Evolutionary conservation across 345 rosid genomes (phyloP), one percentile per base, ranked within the genome.

Genomic region (Heritiera littoralis): DNA sequence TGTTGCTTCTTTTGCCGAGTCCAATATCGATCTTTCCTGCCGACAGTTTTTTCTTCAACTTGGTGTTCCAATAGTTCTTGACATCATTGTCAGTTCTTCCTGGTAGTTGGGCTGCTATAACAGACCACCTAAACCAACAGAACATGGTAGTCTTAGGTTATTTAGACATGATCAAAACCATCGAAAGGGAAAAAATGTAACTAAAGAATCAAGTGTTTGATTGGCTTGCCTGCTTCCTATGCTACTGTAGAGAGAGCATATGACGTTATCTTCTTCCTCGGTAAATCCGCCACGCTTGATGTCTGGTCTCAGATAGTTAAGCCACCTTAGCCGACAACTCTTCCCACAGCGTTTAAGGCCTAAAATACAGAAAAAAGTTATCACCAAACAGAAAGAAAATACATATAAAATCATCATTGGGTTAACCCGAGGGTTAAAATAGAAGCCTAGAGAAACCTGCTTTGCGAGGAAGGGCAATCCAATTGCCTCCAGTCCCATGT

Each of bases 321-420:
- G 87, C 97, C 97, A 92, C 77, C 97, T 86, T 45, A 92, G 82
- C 11, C 97, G 85, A 78, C 97, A 92, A 64, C 97, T 92, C 88
- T 91, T 92, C 64, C 97, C 94, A 66, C 94, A 92, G 40, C 97
- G 80, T 78, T 66, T 90, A 51, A 91, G 87, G 18, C 97, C 97
- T 92, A 77, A 17, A 10, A 14, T 7, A 74, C 43, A 30, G n/a
- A 30, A 30, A 13, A 74, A 51, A 51, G 35, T 14, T 17, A 38
- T 65, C n/a, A 35, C 1, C 20, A 65, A 35, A 64, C 18, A 6
- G 9, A 35, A 8, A 5, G 3, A 64, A 64, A 28, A 20, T 2
- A 60, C n/a, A 30, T 11, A 10, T 5, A 18, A 35, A 65, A 15
- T 40, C 70, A 66, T 63, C 23, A 38, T 38, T 32, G 20, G 49